phyloP scores from a whole-genome alignment of 768 basidiomycete genomes.

The Termitomyces sp. region DNA sequence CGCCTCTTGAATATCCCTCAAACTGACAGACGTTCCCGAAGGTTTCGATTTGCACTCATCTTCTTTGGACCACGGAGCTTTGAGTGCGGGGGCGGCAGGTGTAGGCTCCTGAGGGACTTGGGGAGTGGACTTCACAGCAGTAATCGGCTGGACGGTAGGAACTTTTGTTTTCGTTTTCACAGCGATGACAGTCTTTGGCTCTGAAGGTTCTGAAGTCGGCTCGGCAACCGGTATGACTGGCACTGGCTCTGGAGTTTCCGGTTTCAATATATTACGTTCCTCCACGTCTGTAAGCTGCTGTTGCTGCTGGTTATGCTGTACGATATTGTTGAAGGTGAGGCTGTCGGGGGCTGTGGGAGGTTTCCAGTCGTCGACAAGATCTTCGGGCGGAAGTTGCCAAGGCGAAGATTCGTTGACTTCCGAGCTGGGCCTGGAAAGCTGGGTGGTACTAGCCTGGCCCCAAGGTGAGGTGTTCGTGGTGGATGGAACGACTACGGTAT shows the following conservation, averaged over 20 bases:
- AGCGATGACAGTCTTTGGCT: conserved; percentile 14
- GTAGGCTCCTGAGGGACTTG: conserved; percentile 15
- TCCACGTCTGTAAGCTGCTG: conserved; percentile 26
- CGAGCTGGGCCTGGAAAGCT: conserved; percentile 20
- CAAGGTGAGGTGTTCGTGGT: conserved; percentile 29
- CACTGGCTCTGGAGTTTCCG: conserved; percentile 12
- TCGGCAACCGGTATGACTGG: conserved; percentile 4
- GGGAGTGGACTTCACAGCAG: conserved; percentile 14
- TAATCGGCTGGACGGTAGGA: conserved; percentile 9
- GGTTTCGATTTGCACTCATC: conserved; percentile 56
- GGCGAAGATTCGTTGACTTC: conserved; percentile 42
- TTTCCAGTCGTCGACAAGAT: conserved; percentile 44
- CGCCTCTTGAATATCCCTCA: conserved; percentile 94
- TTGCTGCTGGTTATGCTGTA: conserved; percentile 53
- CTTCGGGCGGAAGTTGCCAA: conserved; percentile 49
- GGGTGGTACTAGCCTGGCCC: conserved; percentile 22
- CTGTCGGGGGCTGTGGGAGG: conserved; percentile 36
- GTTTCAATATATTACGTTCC: background rate
- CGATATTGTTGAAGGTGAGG: conserved; percentile 52
- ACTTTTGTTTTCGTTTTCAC: conserved; percentile 16
- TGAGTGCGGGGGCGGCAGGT: conserved; percentile 25
- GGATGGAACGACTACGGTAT: conserved; percentile 24
- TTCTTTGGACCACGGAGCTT: conserved; percentile 63
- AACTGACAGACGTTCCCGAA: conserved; percentile 46
- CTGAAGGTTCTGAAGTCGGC: conserved; percentile 15